Percentiles rank a stretch among this genome's conserved stretches.
Evolutionary conservation across 176 grass and related monocot genomes (phyloP).

Genomic region (Ensete ventricosum): DNA sequence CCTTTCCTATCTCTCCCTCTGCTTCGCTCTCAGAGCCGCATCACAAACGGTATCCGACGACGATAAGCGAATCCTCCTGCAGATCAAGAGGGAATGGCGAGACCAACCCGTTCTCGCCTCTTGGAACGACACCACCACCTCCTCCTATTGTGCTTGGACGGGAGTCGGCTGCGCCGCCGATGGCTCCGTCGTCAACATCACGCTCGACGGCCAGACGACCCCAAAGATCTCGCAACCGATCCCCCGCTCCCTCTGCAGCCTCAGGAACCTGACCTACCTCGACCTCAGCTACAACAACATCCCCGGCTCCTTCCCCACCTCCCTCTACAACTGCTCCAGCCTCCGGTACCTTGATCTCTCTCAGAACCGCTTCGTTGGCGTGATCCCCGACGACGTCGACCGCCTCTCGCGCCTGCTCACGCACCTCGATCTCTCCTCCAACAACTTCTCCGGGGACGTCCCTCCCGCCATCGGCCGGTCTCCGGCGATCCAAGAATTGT

Average conservation of each 20-base stretch:
- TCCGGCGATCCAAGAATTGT: slow-evolving; percentile 14
- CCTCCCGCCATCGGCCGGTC: slow-evolving; percentile 33
- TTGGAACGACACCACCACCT: slow-evolving; percentile 25
- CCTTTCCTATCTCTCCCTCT: background rate
- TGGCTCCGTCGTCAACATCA: slow-evolving; percentile 25
- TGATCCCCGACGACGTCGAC: slow-evolving; percentile 44
- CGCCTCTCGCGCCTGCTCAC: slow-evolving; percentile 21
- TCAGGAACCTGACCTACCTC: slow-evolving; percentile 35
- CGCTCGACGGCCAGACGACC: slow-evolving; percentile 2
- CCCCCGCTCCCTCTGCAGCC: slow-evolving; percentile 37
- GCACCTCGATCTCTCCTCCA: slow-evolving; percentile 23
- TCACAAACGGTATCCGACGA: background rate
- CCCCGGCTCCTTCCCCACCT: slow-evolving; percentile 24
- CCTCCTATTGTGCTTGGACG: slow-evolving; percentile 43
- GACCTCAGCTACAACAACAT: slow-evolving; percentile 42
- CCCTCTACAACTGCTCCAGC: slow-evolving; percentile 29
- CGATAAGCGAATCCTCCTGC: slow-evolving; percentile 35
- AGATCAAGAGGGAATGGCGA: slow-evolving; percentile 43
- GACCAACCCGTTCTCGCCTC: slow-evolving; percentile 31
- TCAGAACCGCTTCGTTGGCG: slow-evolving; percentile 30
- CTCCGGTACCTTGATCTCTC: slow-evolving; percentile 46
- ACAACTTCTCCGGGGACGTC: slow-evolving; percentile 33
- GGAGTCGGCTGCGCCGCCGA: slow-evolving; percentile 32
- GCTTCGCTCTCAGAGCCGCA: background rate
- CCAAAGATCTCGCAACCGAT: slow-evolving; percentile 22